Evolutionary conservation across 192 early-diverging fungal genomes (phyloP).

Genomic region (Helicostylum pulchrum): DNA sequence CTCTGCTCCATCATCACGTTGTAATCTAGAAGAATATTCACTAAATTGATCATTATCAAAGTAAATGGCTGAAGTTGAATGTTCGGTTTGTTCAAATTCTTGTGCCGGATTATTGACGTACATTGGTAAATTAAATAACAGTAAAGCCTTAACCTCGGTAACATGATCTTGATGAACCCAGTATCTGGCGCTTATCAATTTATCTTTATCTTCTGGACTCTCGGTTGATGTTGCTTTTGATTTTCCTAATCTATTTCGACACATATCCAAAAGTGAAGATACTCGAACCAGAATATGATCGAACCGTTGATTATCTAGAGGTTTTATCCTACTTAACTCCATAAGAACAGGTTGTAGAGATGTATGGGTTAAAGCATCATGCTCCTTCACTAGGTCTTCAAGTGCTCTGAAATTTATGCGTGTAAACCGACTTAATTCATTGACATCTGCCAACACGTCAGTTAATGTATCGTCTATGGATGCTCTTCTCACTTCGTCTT

Average conservation of each 20-base stretch:
- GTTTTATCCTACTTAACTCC: conserved; percentile 3
- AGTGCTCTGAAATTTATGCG: conserved; percentile 77
- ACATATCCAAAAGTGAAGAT: conserved; percentile 25
- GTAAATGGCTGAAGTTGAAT: conserved; percentile 89
- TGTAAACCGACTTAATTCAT: conserved; percentile 27
- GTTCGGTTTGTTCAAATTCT: conserved; percentile 53
- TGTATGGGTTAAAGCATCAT: conserved; percentile 74
- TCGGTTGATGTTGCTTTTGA: conserved; percentile 16
- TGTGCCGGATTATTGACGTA: conserved; percentile 80
- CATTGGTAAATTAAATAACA: conserved; percentile 88
- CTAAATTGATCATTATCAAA: conserved; percentile 90
- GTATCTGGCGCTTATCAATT: conserved; percentile 88
- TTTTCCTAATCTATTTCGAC: conserved; percentile 14
- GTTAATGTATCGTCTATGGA: conserved; percentile 31
- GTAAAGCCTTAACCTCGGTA: conserved; percentile 88
- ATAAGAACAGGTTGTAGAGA: conserved; percentile 19
- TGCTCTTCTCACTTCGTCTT: conserved; percentile 7
- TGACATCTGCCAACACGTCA: conserved; percentile 22
- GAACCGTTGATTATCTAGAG: conserved; percentile 73
- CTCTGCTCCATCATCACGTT: conserved; percentile 86
- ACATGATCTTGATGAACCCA: conserved; percentile 96
- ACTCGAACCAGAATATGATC: conserved; percentile 21
- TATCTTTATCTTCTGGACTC: conserved; percentile 42
- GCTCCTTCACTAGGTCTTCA: conserved; percentile 85
- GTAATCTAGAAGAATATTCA: conserved; percentile 81